phyloP scores from a whole-genome alignment of 2,329 filamentous ascomycete genomes.

The Laburnicola sp. region DNA sequence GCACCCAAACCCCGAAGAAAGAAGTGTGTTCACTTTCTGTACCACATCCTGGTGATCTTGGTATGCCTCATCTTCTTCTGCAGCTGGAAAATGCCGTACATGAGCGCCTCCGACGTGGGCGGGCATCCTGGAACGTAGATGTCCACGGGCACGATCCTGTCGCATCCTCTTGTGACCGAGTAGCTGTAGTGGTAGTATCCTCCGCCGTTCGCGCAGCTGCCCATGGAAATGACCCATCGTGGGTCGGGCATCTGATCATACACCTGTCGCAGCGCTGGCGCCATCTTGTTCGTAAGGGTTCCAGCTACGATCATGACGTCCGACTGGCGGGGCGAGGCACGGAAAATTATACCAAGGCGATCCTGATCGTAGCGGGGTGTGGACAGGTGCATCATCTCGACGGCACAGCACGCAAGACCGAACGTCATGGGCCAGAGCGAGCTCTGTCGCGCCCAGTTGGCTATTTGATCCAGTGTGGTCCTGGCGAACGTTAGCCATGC shows the following conservation, averaged over 20 bases:
- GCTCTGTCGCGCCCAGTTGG: conserved; percentile 84
- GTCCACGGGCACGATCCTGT: conserved; percentile 80
- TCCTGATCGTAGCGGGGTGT: conserved; percentile 93
- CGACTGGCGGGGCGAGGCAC: conserved; percentile 83
- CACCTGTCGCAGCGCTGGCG: conserved; percentile 82
- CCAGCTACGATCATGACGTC: conserved; percentile 96
- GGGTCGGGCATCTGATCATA: conserved; percentile 97
- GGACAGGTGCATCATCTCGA: conserved; percentile 94
- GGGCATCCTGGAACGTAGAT: conserved; percentile 79
- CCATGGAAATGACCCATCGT: conserved; percentile 84
- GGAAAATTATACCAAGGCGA: conserved; percentile 87
- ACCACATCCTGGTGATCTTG: conserved; percentile 62
- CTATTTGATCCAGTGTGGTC: conserved; percentile 77
- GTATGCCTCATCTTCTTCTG: conserved; percentile 75
- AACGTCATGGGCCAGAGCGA: conserved; percentile 95
- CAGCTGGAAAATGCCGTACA: conserved; percentile 71
- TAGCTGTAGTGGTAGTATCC: conserved; percentile 90
- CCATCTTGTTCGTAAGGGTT: conserved; percentile 96
- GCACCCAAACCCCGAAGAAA: conserved; percentile 13
- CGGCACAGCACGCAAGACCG: conserved; percentile 83
- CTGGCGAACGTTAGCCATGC: conserved; percentile 49
- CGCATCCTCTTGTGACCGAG: conserved; percentile 74
- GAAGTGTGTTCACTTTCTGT: conserved; percentile 52
- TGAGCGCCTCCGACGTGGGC: conserved; percentile 58
- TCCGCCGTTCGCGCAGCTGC: conserved; percentile 80